Evolutionary conservation across 1,284 basidiomycete genomes (phyloP).

Genomic region (Sporisorium scitamineum): DNA sequence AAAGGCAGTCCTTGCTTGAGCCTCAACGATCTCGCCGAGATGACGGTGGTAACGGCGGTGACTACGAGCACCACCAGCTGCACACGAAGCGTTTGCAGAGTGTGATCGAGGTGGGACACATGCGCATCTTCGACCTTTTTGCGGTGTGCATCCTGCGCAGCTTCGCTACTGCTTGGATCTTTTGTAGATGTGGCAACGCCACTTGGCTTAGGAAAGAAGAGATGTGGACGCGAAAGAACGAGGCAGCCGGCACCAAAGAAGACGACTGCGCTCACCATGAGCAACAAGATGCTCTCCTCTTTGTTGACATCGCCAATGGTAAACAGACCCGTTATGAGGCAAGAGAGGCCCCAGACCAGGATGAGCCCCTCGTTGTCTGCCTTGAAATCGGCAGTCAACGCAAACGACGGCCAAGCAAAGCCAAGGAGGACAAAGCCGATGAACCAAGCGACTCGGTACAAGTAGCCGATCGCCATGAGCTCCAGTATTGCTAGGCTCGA

Average conservation of each 20-base stretch:
- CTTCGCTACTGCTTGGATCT: background rate
- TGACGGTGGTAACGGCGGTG: constrained; percentile 71
- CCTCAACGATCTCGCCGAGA: constrained; percentile 77
- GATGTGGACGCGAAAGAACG: constrained; percentile 17
- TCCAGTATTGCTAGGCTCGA: constrained; percentile 68
- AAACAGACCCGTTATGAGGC: constrained; percentile 76
- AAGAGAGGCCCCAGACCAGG: constrained; percentile 74
- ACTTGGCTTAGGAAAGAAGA: constrained; percentile 31
- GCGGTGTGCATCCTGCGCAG: background rate
- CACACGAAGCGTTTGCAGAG: constrained; percentile 40
- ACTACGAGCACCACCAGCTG: constrained; percentile 71
- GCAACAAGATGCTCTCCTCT: constrained; percentile 73
- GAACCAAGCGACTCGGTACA: constrained; percentile 79
- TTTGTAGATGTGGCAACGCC: background rate
- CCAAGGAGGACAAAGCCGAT: constrained; percentile 77
- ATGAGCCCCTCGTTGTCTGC: constrained; percentile 66
- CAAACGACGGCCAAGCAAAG: constrained; percentile 73
- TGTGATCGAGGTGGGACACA: constrained; percentile 36
- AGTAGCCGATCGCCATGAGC: constrained; percentile 78
- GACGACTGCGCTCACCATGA: constrained; percentile 45
- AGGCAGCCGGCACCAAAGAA: constrained; percentile 38
- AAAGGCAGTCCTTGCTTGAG: constrained; percentile 78
- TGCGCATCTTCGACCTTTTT: constrained; percentile 10
- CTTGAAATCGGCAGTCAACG: constrained; percentile 47
- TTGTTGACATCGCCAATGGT: constrained; percentile 81